Base-by-base conservation (phyloP, 2,329 filamentous ascomycete genomes). In the Neurospora sp. region DNA sequence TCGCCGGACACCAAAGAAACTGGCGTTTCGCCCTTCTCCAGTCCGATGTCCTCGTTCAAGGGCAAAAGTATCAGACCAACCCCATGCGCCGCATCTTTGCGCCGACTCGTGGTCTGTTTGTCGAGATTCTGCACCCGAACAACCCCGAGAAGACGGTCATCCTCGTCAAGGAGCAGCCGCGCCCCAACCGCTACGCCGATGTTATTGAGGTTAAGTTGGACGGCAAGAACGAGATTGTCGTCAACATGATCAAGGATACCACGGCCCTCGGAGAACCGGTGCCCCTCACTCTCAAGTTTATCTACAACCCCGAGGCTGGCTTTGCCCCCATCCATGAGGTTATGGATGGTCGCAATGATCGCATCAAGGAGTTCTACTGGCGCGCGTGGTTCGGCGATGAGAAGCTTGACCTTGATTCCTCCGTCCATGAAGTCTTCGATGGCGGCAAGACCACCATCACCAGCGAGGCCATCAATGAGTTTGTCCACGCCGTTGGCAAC, bases 361-460 rank as follows among this genome's bases (percentile, higher is more conserved):
- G 93, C 74, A 98, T 99, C 85, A 99, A 99, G 85, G 92, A 97
- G 81, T 99, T 99, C 80, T 99, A 99, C 86, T 99, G 97, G 89
- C 90, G 90, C 75, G 90, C 96, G 74, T 99, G 96, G 96, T 99
- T 99, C 76, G 96, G 93, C 57, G 87, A 94, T 71, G 94, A 97
- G 77, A 82, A 86, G 62, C 86, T 96, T 67, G 90, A 96, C 69
- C 92, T 97, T 69, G 91, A 97, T 76, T 90, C 91, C 17, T 86
- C 92, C 41, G 92, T 97, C 68, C 94, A 92, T 6, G 91, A 92
- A 78, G 90, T 89, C 75, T 99, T 99, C 78, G 92, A 96, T 74
- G 96, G 96, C 78, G 96, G 96, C 74, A 89, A 90, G 75, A 88
- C 93, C 5, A 93, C 88, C 36, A 94, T 99, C 74, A 97, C 93